Base-by-base conservation (phyloP, 495 filamentous ascomycete genomes). In the Penicillium macrosclerotiorum region DNA sequence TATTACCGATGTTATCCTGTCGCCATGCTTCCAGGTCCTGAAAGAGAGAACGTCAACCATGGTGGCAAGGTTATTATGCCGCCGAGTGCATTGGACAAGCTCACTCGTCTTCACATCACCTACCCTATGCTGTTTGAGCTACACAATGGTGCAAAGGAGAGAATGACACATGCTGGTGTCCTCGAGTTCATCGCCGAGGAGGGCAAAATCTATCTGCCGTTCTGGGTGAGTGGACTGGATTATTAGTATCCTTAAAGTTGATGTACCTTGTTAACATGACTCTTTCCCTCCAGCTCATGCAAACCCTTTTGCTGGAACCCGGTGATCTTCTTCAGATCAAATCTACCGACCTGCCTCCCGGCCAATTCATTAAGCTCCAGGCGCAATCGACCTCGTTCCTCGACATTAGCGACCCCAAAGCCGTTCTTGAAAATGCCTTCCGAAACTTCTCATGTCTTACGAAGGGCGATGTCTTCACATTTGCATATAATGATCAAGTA, bases 41-140 rank as follows among this genome's bases (percentile, higher is more conserved):
- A 96, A 52, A 78, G 92, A 60, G 87, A 89, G 42, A 83, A 88
- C 41, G 83, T 94, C 42, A 97, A 96, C 73, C 90, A 91, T 63
- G 93, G 93, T 46, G 93, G 91, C 68, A 98, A 98, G 72, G 90
- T 97, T 54, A 86, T 98, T 57, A 83, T 98, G 61, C 94, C 93
- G 12, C 88, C 94, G 2, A 95, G 89, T 25, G 91, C 93, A 8
- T 78, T 98, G 14, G 91, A 98, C 71, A 97, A 95, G 65, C 83
- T 98, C 49, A 94, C 92, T 1, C 75, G 88, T 52, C 74, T 98
- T n/a, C 93, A 97, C 66, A 94, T 98, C 49, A 90, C 93, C 51
- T 98, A 96, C 71, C 93, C 93, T 0, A 94, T 98, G 79, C 78
- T 97, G 46, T 92, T 98, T 63, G 90, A 97, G 78, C 76, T 98